These are phyloP conservation scores for Cryptococcus jaspeensis DNA, from an alignment of 1,284 basidiomycete genomes.

Conservation along the genomic window DNA sequence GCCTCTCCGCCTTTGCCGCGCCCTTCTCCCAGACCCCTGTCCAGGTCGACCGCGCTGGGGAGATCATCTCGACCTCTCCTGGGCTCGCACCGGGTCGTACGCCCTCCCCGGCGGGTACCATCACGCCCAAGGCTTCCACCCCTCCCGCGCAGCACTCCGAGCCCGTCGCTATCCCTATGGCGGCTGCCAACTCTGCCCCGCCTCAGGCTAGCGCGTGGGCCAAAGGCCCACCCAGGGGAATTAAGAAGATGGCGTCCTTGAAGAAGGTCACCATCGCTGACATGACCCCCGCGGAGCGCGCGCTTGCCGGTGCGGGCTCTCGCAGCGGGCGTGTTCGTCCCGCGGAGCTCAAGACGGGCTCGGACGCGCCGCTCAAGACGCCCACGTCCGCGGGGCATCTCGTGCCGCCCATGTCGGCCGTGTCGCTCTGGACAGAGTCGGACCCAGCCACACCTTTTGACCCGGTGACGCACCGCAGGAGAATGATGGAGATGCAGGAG, in stretches of 20 bases:
- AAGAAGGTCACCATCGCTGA: conserved; percentile 22
- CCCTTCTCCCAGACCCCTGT: conserved; percentile 21
- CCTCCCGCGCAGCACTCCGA: conserved; percentile 8
- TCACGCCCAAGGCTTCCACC: conserved; percentile 17
- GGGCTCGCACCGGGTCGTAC: neutral
- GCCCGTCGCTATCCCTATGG: conserved; percentile 5
- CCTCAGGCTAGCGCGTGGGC: conserved; percentile 23
- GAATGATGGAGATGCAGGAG: conserved; percentile 13
- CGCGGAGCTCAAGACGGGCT: neutral
- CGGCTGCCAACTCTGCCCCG: conserved; percentile 7
- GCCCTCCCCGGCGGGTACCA: conserved; percentile 3
- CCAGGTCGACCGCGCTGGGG: conserved; percentile 19
- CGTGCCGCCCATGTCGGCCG: conserved; percentile 25
- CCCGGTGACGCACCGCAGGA: conserved; percentile 17
- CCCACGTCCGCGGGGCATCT: conserved; percentile 10
- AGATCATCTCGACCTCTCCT: conserved; percentile 5
- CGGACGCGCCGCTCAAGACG: conserved; percentile 1
- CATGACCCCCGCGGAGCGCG: neutral
- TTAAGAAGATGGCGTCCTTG: conserved; percentile 7
- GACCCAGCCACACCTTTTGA: conserved; percentile 43
- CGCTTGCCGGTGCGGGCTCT: neutral
- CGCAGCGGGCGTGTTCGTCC: neutral
- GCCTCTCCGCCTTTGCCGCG: conserved; percentile 28
- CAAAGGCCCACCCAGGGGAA: conserved; percentile 23
- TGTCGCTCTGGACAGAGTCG: conserved; percentile 39